These are phyloP conservation scores for Candida sanyaensis DNA, from an alignment of 1,139 yeast genomes.

Conservation along the genomic window DNA sequence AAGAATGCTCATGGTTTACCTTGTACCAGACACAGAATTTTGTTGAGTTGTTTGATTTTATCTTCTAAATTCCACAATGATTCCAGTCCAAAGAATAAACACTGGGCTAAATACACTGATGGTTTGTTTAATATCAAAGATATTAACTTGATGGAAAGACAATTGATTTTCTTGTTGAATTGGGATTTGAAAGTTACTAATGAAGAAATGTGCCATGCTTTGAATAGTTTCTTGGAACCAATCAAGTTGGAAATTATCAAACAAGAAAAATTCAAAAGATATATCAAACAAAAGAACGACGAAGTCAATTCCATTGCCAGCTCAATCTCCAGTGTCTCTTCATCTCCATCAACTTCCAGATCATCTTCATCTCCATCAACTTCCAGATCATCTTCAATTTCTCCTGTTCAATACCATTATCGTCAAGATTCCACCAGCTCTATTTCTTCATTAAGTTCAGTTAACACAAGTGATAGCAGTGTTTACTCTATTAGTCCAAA, in stretches of 20 bases:
- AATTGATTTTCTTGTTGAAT: slow-evolving; percentile 62
- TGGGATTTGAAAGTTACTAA: slow-evolving; percentile 67
- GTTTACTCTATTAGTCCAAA: slow-evolving; percentile 7
- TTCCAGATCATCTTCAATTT: slow-evolving; percentile 12
- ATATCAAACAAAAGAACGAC: slow-evolving; percentile 19
- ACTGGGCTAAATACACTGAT: slow-evolving; percentile 79
- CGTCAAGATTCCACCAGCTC: slow-evolving; percentile 33
- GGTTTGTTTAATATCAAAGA: slow-evolving; percentile 68
- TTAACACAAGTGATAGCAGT: slow-evolving; percentile 5
- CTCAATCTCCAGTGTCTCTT: not conserved
- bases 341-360: slow-evolving; percentile 10
- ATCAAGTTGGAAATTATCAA: slow-evolving; percentile 58
- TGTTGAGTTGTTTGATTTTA: slow-evolving; percentile 70
- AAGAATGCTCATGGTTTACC: slow-evolving; percentile 74
- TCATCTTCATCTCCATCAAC: slow-evolving; percentile 10
- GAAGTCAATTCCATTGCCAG: slow-evolving; percentile 10
- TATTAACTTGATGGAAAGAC: slow-evolving; percentile 80
- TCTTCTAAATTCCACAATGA: slow-evolving; percentile 77
- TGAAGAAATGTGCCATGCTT: slow-evolving; percentile 50
- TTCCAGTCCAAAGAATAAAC: slow-evolving; percentile 71
- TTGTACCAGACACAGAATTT: slow-evolving; percentile 75
- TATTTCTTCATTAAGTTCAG: slow-evolving; percentile 22
- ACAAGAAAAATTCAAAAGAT: slow-evolving; percentile 37
- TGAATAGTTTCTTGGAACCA: slow-evolving; percentile 60
- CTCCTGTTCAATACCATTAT: slow-evolving; percentile 20